Evolutionary conservation across 805 yeast genomes (phyloP).

Genomic region (Ogataea salicorniae): DNA sequence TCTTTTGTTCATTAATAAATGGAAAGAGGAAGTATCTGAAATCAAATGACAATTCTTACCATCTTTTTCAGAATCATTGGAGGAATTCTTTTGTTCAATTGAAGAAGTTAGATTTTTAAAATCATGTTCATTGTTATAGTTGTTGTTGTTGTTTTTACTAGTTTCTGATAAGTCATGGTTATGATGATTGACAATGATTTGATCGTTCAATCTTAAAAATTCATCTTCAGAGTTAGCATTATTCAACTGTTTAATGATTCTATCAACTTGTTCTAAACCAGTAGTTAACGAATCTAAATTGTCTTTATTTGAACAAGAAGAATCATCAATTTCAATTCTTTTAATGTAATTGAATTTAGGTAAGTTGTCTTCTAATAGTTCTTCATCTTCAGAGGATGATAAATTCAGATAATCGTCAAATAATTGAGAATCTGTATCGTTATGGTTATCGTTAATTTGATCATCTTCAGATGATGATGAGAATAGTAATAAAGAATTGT

Average conservation of each 20-base stretch:
- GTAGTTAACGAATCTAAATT: constrained; percentile 19
- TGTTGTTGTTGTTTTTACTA: not conserved
- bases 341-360: constrained; percentile 9
- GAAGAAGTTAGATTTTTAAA: constrained; percentile 7
- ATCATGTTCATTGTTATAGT: not conserved
- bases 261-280: constrained; percentile 28
- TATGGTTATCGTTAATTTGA: not conserved
- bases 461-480: constrained; percentile 6
- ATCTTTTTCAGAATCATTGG: constrained; percentile 1
- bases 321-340: constrained; percentile 5
- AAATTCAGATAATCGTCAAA: constrained; percentile 19
- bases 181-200: constrained; percentile 8
- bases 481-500: not conserved
- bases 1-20: constrained; percentile 12
- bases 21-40: constrained; percentile 24
- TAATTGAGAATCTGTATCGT: constrained; percentile 4
- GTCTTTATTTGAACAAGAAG: constrained; percentile 1
- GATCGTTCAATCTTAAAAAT: constrained; percentile 12
- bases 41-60: constrained; percentile 17
- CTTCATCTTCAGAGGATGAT: constrained; percentile 25
- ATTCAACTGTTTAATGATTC: constrained; percentile 22
- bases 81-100: not conserved
- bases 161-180: not conserved
- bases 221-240: constrained; percentile 15
- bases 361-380: constrained; percentile 11